phyloP scores from a whole-genome alignment of 2,329 filamentous ascomycete species.

The Claviceps monticola region DNA sequence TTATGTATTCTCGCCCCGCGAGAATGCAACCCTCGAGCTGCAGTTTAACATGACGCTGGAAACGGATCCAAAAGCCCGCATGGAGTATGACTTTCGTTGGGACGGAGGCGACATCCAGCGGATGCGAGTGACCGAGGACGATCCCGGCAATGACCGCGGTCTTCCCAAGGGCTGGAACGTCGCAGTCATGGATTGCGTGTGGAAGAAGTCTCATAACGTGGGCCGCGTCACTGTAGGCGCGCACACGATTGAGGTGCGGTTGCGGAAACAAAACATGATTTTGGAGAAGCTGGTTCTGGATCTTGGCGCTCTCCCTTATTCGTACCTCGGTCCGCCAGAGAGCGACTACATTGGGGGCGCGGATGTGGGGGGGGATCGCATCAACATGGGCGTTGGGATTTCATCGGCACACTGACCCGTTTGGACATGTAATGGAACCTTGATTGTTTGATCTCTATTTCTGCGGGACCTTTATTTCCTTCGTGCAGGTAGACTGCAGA shows the following conservation, averaged over 20 bases:
- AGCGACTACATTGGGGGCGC: constrained; percentile 11
- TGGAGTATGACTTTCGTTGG: constrained; percentile 36
- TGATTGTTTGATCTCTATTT: background rate
- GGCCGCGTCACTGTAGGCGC: constrained; percentile 11
- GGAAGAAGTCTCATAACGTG: constrained; percentile 27
- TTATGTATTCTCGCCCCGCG: constrained; percentile 15
- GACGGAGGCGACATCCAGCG: constrained; percentile 23
- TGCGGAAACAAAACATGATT: constrained; percentile 20
- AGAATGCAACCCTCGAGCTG: constrained; percentile 15
- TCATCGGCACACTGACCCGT: background rate
- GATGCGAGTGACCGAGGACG: constrained; percentile 18
- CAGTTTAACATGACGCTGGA: constrained; percentile 32
- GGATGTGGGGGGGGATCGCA: background rate
- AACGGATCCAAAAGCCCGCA: constrained; percentile 31
- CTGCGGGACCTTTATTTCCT: background rate
- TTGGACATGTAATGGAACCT: background rate
- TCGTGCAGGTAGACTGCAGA: too few relatives aligned
- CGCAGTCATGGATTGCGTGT: constrained; percentile 35
- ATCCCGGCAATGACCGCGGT: constrained; percentile 16
- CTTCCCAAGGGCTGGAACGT: constrained; percentile 33
- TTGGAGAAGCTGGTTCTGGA: constrained; percentile 24
- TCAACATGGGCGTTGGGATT: constrained; percentile 4
- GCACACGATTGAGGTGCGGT: constrained; percentile 17
- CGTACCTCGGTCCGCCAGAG: constrained; percentile 22
- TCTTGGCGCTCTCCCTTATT: constrained; percentile 17